Evolutionary conservation across 768 basidiomycete genomes (phyloP).

Genomic region (Lentinula raphanica): DNA sequence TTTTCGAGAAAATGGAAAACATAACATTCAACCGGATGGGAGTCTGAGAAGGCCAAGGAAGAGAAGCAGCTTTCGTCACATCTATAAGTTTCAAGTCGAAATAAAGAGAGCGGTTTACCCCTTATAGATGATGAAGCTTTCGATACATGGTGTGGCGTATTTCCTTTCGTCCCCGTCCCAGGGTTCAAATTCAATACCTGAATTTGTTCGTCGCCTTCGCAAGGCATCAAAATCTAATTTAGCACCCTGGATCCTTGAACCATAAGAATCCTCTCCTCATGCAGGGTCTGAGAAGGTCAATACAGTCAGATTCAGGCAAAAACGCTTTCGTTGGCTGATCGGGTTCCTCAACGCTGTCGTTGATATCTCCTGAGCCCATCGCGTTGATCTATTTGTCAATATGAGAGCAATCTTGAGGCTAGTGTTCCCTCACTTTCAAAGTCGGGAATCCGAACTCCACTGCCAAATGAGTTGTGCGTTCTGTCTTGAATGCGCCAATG

Average conservation of each 20-base stretch:
- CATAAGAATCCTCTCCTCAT: not conserved
- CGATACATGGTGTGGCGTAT: not conserved
- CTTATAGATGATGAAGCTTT: not conserved
- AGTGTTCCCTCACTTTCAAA: too few relatives aligned
- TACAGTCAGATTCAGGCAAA: not conserved
- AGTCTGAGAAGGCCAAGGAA: not conserved
- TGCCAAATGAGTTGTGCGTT: too few relatives aligned
- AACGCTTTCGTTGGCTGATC: not conserved
- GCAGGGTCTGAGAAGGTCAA: not conserved
- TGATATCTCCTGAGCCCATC: not conserved
- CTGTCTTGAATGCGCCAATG: too few relatives aligned
- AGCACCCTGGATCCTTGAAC: not conserved
- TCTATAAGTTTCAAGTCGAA: not conserved
- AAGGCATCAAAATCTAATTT: not conserved
- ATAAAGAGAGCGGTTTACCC: not conserved
- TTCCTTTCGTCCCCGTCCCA: not conserved
- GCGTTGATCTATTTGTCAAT: not conserved
- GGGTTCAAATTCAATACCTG: not conserved
- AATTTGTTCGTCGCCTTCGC: not conserved
- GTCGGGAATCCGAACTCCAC: too few relatives aligned
- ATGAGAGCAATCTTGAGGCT: not conserved
- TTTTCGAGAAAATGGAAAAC: not conserved
- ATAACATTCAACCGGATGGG: not conserved
- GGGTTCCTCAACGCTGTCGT: too few relatives aligned
- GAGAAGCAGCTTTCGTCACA: not conserved